A percentile compares a stretch with the other conserved stretches of the same genome.
Conservation (phyloP, 2,329 filamentous ascomycete species). For the Fusarium azukiicola region DNA sequence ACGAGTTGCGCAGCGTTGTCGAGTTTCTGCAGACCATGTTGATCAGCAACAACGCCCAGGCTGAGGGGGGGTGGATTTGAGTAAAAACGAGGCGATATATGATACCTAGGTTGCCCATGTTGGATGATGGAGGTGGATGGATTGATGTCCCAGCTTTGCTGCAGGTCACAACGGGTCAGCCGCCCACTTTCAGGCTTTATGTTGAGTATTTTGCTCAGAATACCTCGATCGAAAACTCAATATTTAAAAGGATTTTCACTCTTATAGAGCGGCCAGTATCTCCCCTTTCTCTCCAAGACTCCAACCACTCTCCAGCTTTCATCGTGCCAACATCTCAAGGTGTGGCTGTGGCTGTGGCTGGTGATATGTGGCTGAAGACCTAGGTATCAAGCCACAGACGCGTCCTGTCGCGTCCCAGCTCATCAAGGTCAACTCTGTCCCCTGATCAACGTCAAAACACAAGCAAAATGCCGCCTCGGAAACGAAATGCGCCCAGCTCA, state of each 20-base stretch:
- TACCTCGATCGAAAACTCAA: neutral
- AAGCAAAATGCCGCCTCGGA: conserved; percentile 45
- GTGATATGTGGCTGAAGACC: neutral
- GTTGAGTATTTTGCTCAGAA: neutral
- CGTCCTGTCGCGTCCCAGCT: conserved; percentile 7
- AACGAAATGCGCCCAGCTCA: conserved; percentile 21
- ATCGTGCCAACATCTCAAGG: neutral
- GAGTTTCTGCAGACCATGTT: conserved; percentile 43
- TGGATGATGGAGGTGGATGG: neutral
- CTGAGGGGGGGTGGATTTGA: neutral
- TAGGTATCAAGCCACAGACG: neutral
- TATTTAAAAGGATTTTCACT: neutral
- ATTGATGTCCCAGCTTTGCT: neutral
- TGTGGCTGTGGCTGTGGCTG: neutral
- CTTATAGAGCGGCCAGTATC: neutral
- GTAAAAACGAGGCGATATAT: neutral
- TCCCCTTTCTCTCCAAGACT: too few relatives aligned
- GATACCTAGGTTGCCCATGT: neutral
- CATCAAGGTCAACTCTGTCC: conserved; percentile 5
- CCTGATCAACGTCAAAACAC: neutral
- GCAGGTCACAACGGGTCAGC: neutral
- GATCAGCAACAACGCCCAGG: conserved; percentile 6
- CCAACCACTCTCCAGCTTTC: neutral
- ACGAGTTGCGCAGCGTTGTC: conserved; percentile 29
- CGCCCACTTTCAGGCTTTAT: neutral